phyloP scores from a whole-genome alignment of 1,284 basidiomycete species.

The Ganoderma lucidum region DNA sequence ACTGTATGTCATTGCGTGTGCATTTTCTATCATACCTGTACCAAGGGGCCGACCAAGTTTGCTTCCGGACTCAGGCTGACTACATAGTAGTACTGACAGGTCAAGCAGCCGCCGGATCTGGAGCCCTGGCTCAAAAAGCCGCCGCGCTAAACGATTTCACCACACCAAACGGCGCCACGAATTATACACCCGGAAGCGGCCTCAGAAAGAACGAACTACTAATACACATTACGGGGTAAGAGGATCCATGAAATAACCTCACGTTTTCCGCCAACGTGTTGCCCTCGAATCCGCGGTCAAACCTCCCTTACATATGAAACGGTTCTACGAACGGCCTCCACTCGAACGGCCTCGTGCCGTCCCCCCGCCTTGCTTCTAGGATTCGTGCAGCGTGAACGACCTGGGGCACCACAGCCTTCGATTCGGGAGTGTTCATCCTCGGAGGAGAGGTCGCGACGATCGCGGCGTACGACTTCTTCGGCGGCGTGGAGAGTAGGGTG shows the following conservation, averaged over 20 bases:
- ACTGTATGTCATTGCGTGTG: no score
- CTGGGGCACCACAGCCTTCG: background rate
- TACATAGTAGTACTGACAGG: background rate
- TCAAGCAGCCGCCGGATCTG: background rate
- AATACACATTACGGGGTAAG: background rate
- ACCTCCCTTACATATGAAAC: conserved; percentile 3
- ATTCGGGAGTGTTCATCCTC: background rate
- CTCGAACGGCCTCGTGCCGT: background rate
- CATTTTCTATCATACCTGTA: no score
- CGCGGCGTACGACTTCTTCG: conserved; percentile 18
- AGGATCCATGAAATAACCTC: background rate
- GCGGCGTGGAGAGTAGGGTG: conserved; percentile 1
- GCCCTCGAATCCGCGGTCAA: background rate
- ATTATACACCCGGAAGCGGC: background rate
- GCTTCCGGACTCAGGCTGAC: no score
- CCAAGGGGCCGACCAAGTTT: no score
- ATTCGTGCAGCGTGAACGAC: background rate
- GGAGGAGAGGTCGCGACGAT: conserved; percentile 16
- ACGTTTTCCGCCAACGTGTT: background rate
- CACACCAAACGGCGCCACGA: background rate
- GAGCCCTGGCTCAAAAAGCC: background rate
- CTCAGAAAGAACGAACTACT: conserved; percentile 1
- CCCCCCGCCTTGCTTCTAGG: background rate
- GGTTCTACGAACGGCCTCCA: conserved; percentile 16
- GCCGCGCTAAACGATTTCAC: background rate